These are phyloP conservation scores for Aspergillus ustus DNA, from an alignment of 2,329 filamentous ascomycete genomes.

Conservation along the genomic window DNA sequence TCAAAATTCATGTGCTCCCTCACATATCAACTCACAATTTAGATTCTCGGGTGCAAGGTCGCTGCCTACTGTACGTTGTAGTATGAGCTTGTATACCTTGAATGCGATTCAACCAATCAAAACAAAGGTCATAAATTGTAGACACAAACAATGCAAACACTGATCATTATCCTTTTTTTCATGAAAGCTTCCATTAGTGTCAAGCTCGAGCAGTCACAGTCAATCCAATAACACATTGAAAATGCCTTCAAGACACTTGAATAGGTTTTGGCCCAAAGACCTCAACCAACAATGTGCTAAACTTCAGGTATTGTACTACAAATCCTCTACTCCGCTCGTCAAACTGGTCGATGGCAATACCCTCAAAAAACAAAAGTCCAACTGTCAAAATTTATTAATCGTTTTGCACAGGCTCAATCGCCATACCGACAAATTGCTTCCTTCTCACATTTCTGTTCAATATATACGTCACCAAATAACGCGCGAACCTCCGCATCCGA, in stretches of 20 bases:
- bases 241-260: slow-evolving; percentile 31
- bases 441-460: not conserved
- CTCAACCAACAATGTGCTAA: slow-evolving; percentile 21
- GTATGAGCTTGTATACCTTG: too few relatives aligned
- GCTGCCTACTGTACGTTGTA: too few relatives aligned
- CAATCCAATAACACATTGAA: slow-evolving; percentile 3
- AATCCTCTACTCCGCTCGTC: not conserved
- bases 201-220: not conserved
- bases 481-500: not conserved
- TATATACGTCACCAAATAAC: not conserved
- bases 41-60: not conserved
- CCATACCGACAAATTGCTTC: slow-evolving; percentile 17
- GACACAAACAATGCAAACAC: slow-evolving; percentile 22
- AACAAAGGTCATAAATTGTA: not conserved
- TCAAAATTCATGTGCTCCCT: not conserved
- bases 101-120: slow-evolving; percentile 1
- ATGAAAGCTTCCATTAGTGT: not conserved
- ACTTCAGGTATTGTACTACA: slow-evolving; percentile 24
- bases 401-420: slow-evolving; percentile 20
- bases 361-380: not conserved
- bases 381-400: slow-evolving; percentile 4
- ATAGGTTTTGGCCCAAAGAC: slow-evolving; percentile 25
- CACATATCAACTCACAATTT: not conserved
- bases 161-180: slow-evolving; percentile 4
- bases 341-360: not conserved